Evolutionary conservation across 148 eudicot genomes (phyloP), one percentile per base, ranked within the genome.

Genomic region (Camellia lanceoleosa): DNA sequence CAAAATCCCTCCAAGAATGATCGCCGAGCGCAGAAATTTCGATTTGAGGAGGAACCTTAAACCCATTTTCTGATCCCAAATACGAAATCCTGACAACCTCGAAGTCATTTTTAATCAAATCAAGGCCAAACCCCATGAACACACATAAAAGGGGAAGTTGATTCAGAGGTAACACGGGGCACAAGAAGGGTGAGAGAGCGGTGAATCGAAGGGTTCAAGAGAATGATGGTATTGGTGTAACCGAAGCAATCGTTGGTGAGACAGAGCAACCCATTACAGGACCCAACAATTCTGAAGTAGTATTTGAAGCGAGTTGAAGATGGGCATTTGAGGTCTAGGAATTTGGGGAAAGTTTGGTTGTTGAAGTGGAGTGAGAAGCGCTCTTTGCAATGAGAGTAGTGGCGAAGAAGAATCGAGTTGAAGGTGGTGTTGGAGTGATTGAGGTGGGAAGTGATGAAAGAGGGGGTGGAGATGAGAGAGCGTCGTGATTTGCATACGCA

Each of bases 361-460:
- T 66, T 15, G 70, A 11, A 13, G 44, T 66, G 47, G 44, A 38
- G 70, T 5, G 70, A 66, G 7, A 65, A 65, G 41, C 43, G 68
- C 30, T 65, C 68, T 65, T 23, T 65, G 68, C 68, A 14, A 44
- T 65, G 68, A 23, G 68, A 23, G 68, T 65, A 65, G 68, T 23
- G 68, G 14, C 68, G 41, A 23, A 42, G 44, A 38, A 42, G 7
- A 66, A 15, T 30, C 38, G 1, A 30, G 38, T 30, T 30, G 43
- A 30, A 65, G 68, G 68, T 5, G 23, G 42, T 65, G 68, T 44
- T 10, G 44, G 68, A 65, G 10, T 19, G 41, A 12, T 12, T 19
- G 44, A 13, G 12, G 44, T 65, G 68, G 23, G 23, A 10, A 41
- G 68, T 19, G 68, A 65, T 30, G 44, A 65, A 65, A 23, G 10